Conservation (phyloP, 2,329 filamentous ascomycete species). For the Neoscytalidium dimidiatum region DNA sequence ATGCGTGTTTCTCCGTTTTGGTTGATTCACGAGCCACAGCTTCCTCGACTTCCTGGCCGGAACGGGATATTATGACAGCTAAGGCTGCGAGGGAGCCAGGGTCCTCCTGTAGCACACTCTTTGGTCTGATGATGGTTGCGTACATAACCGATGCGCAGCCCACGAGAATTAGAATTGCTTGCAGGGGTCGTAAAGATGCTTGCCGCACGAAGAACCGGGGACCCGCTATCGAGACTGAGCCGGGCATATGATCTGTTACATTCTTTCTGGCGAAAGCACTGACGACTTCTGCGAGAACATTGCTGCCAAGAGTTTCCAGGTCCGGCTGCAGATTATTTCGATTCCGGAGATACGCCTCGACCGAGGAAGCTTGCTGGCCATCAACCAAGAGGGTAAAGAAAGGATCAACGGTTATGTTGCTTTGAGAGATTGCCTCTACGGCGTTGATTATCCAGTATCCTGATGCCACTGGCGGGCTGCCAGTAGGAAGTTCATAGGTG, state of each 20-base stretch:
- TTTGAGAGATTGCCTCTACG: neutral
- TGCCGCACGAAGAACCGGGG: neutral
- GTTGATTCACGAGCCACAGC: neutral
- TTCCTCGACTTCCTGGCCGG: neutral
- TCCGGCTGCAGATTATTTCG: neutral
- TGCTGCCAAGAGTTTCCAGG: neutral
- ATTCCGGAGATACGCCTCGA: neutral
- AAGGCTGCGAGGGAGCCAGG: neutral
- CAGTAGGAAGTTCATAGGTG: neutral
- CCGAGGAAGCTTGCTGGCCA: neutral
- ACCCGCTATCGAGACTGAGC: neutral
- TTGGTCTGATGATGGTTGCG: neutral
- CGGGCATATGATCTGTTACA: neutral
- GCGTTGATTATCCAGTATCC: neutral
- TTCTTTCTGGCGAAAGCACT: neutral
- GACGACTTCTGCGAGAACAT: neutral
- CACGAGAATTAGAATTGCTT: neutral
- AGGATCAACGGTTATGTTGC: neutral
- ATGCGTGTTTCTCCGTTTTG: neutral
- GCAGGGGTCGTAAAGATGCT: neutral
- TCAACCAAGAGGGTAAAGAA: neutral
- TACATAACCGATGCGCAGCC: neutral
- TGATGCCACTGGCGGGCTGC: neutral
- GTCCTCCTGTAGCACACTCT: neutral
- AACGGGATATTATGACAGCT: neutral